A percentile compares a stretch with the other conserved stretches of the same genome.
Evolutionary conservation across 192 early-diverging fungal genomes (phyloP).

Genomic region (Podila horticola): DNA sequence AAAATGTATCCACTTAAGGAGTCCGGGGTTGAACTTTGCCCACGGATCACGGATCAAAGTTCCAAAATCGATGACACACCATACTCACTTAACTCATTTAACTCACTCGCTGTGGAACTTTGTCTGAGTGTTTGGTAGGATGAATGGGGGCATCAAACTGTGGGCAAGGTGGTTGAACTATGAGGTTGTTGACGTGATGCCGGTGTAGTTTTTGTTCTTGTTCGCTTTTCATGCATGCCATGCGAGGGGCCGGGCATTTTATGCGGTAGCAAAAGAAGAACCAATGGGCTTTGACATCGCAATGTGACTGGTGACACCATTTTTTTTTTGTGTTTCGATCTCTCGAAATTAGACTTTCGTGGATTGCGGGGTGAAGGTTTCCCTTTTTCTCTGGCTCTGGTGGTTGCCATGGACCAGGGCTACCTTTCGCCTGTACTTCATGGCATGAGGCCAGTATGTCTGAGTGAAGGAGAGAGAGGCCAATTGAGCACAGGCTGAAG

Average conservation of each 20-base stretch:
- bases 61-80: not conserved
- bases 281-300: slow-evolving; percentile 4
- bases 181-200: not conserved
- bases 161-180: not conserved
- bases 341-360: not conserved
- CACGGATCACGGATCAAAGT: not conserved
- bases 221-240: too few relatives aligned
- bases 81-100: too few relatives aligned
- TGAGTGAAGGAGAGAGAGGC: too few relatives aligned
- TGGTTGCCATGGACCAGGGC: too few relatives aligned
- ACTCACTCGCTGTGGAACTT: too few relatives aligned
- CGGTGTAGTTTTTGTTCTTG: not conserved
- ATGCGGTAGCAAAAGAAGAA: not conserved
- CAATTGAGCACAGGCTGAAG: too few relatives aligned
- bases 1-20: not conserved
- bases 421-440: too few relatives aligned
- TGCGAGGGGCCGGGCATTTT: too few relatives aligned
- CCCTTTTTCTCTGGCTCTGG: too few relatives aligned
- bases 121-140: not conserved
- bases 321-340: not conserved
- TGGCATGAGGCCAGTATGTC: too few relatives aligned
- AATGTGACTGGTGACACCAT: not conserved
- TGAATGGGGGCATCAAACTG: not conserved
- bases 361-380: too few relatives aligned
- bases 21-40: not conserved